Evolutionary conservation across 768 basidiomycete genomes (phyloP), one percentile per base, ranked within the genome.

Genomic region (Mycena sanguinolenta): DNA sequence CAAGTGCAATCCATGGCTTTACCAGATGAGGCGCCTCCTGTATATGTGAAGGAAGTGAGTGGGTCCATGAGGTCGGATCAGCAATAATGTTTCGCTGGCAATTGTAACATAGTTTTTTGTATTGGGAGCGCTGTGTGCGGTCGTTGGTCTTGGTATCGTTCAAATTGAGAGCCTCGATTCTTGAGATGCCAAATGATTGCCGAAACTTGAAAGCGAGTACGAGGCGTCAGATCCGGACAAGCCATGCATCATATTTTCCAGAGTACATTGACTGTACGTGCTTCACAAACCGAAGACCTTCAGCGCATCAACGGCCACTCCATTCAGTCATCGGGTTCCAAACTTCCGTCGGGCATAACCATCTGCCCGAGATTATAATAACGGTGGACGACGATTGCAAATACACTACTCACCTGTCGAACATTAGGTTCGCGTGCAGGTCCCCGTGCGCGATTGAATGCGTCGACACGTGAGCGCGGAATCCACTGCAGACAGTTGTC

Each of bases 401-500:
- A 14, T 39, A 4, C 39, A 27, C 4, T 14, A 27, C 69, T 30
- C 13, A 65, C 69, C 19, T 59, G 50, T 17, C 69, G 27, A 6
- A 70, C 49, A 2, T 9, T 1, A 5, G 69, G 69, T 52, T 70
- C 69, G 2, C 38, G 39, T 21, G 63, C 69, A 0, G 62, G 69
- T 10, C 69, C 69, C 38, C 69, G 49, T 21, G 50, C 57, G 2
- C 21, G 28, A 27, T 70, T 44, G 54, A 68, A 68, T 44, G 67
- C 53, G 32, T 23, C 54, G 1, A 63, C 54, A 10, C 34, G 28
- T 30, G 67, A 32, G 32, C 16, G 28, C 23, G 67, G 67, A 13
- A 68, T 57, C 67, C 67, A 68, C 54, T 68, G 67, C n/a, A 68
- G 10, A 9, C 67, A 63, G 25, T 68, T 62, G 0, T 63, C 67